Evolutionary conservation across 306 rosid species (phyloP), one percentile per base, ranked within the genome.

Genomic region (Lablab purpureus): DNA sequence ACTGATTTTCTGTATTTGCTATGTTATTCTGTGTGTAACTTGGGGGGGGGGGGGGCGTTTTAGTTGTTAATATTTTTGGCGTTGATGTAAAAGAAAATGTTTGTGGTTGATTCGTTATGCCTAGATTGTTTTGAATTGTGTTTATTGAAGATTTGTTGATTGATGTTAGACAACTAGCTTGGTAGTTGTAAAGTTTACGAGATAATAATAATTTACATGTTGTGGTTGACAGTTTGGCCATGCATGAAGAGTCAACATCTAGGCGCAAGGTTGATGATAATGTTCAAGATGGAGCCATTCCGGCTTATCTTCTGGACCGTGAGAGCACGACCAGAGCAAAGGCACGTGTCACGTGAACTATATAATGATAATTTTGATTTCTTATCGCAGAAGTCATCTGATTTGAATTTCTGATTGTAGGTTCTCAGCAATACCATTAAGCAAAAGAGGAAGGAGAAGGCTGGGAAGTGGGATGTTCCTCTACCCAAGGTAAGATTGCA

Each of bases 381-480:
- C 59, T 25, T 54, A 25, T 62, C 30, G 23, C 63, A 34, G 27
- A 21, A 77, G 41, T 59, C 30, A 64, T 60, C 86, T 80, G 52
- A 71, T 9, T 40, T 63, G 0, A 66, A 67, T 58, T 67, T 63
- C 63, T 79, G 46, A 45, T 36, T 50, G 56, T 73, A 92, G 98
- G 87, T 89, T 84, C 96, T 92, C n/a, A 94, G 94, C 87, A 92
- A 94, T 76, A 92, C 98, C 21, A 83, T 92, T 67, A 92, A 94
- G 96, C 97, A 92, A 83, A 94, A 94, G 85, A 84, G 97, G 84
- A 94, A 94, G 79, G 98, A 94, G 87, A 94, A 89, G 79, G 97
- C 98, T 80, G 97, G 98, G 58, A 94, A 92, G 80, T 94, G 98
- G 94, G 98, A 92, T 83, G 98, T 94, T 17, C 98, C 97, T 65